Evolutionary conservation across 1,284 basidiomycete genomes (phyloP), one percentile per base, ranked within the genome.

Genomic region (Mycena citricolor): DNA sequence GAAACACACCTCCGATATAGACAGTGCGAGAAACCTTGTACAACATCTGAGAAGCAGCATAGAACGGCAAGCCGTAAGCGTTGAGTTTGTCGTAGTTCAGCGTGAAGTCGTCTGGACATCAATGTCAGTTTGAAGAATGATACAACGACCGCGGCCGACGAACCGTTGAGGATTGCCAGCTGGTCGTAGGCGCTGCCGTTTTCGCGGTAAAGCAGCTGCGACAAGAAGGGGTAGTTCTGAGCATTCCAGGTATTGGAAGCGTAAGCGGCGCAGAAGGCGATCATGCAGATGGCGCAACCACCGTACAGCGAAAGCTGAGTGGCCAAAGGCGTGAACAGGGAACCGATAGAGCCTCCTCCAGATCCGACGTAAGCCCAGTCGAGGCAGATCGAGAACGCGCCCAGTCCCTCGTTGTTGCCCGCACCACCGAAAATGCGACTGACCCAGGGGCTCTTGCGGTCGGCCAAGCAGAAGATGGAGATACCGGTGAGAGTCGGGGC

Each of bases 391-490:
- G 74, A 67, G 52, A 79, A 74, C 14, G 72, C 60, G 2, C 77
- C 76, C n/a, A 76, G 47, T n/a, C 73, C 74, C 58, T 72, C 70
- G 38, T 72, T 72, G 36, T 68, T 68, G 39, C 68, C 68, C 26
- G 70, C 68, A 23, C 69, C 69, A 35, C 67, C 66, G 63, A 42
- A 23, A 11, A 41, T 16, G 31, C 31, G 39, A 13, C 51, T 48
- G 37, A 54, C 66, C 67, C 77, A 77, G 16, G 75, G 57, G 52
- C 69, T 74, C 39, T 78, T 60, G 50, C 67, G 64, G 55, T 78
- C 66, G 4, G 76, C 74, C 26, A 81, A 61, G 59, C 78, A 81
- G 68, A 82, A 76, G 54, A 81, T 71, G 32, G 73, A 80, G 58
- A 76, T 68, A 44, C 78, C 77, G 35, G 74, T 76, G 38, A 80